Percentiles rank a stretch among this genome's conserved stretches.
Conservation (phyloP, 2,329 filamentous ascomycete genomes). For the Aspergillus flavus region DNA sequence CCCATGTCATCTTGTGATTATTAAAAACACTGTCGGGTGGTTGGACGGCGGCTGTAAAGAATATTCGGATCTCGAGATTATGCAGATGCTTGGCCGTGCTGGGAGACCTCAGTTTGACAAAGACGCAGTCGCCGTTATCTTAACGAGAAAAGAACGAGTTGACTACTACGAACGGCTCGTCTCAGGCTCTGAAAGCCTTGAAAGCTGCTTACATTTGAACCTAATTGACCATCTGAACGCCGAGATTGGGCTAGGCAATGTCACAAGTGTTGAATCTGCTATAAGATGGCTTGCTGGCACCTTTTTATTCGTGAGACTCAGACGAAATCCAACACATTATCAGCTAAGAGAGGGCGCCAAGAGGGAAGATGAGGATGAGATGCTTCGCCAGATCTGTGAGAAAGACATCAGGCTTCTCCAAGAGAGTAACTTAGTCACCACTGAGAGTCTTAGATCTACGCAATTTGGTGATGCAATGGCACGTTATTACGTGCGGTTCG, state of each 20-base stretch:
- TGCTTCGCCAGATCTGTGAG: constrained; percentile 70
- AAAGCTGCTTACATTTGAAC: constrained; percentile 78
- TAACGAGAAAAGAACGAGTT: constrained; percentile 69
- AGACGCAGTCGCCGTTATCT: constrained; percentile 74
- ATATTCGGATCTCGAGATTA: constrained; percentile 80
- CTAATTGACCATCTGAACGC: constrained; percentile 83
- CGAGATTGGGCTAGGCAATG: constrained; percentile 75
- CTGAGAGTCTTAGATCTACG: constrained; percentile 61
- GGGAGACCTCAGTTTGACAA: constrained; percentile 82
- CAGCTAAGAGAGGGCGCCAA: constrained; percentile 59
- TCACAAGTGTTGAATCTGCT: constrained; percentile 65
- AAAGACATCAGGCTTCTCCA: constrained; percentile 68
- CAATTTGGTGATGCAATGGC: constrained; percentile 81
- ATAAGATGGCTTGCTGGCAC: constrained; percentile 75
- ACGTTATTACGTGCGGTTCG: constrained; percentile 76
- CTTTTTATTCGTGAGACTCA: constrained; percentile 75
- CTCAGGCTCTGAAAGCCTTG: constrained; percentile 71
- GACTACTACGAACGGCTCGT: constrained; percentile 72
- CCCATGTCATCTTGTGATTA: constrained; percentile 78
- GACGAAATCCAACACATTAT: constrained; percentile 72
- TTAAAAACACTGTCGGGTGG: constrained; percentile 76
- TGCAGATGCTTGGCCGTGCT: constrained; percentile 88
- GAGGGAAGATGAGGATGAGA: constrained; percentile 59
- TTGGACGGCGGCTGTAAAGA: constrained; percentile 64
- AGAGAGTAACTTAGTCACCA: constrained; percentile 59